Evolutionary conservation across 441 rosid genomes (phyloP), one percentile per base, ranked within the genome.

Genomic region (Dalechampia spathulata): DNA sequence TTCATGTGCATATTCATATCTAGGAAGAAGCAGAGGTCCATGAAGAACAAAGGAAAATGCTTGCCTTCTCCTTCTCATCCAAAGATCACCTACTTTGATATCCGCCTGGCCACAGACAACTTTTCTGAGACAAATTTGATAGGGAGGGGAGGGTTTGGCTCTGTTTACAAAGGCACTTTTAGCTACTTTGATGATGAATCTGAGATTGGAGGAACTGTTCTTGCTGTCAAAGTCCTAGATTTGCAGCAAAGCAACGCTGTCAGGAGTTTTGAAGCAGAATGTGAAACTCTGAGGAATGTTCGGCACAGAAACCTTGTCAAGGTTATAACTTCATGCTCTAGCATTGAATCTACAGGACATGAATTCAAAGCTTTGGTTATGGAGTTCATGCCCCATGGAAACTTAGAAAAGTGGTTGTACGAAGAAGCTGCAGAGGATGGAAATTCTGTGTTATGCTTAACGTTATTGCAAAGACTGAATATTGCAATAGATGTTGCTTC

Each of bases 351-450:
- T 32, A 16, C n/a, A 7, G 54, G 54, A 8, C 7, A 50, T 1
- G 54, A 50, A 9, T 50, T 50, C 23, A 50, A 50, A 32, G 54
- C 54, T 28, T 19, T 50, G 1, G 40, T 50, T 28, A n/a, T n/a
- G 22, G 54, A 50, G 25, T 32, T 50, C 23, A 50, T 28, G 54
- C 9, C 14, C 2, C 7, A 30, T 16, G 54, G 54, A 4, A 50
- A 28, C n/a, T 28, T 50, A 16, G 39, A 32, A 2, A 9, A 50
- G 14, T 28, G 54, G 54, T 4, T 50, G 40, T 19, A 50, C 15
- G n/a, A 14, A 49, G 36, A 11, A 15, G 52, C 14, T n/a, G n/a
- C n/a, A n/a, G n/a, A n/a, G n/a, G n/a, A n/a, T n/a, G n/a, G n/a
- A 0, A 30, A n/a, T 0, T 20, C 39, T 10, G 34, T 19, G 19